Base-by-base conservation (phyloP, 1,284 basidiomycete genomes). In the Schizopora paradoxa region DNA sequence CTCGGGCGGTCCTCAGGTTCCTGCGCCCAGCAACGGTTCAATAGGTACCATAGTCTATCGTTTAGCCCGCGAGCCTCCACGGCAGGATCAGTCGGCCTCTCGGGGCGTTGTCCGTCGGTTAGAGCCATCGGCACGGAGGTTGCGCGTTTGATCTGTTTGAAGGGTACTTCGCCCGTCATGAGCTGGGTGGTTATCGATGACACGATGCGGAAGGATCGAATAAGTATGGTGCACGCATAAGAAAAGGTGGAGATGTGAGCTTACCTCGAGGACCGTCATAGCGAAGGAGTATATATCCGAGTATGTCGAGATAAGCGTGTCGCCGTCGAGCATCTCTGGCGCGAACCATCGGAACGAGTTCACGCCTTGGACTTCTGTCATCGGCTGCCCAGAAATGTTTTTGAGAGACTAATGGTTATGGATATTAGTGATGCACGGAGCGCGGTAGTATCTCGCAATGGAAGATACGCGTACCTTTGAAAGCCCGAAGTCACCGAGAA, bases 271-370 rank as follows among this genome's bases (percentile, higher is more conserved):
- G 10, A 44, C 48, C 6, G 44, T 46, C 34, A 46, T 43, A 6
- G 40, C 49, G 25, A 51, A 47, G 27, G 45, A 47, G 36, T 51
- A 51, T 5, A 42, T 34, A 26, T 51, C 49, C 10, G 33, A 34
- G 4, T 34, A n/a, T n/a, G 38, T 16, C 5, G 41, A 26, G 2
- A 6, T 8, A 31, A 18, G 27, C 4, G 38, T n/a, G 4, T 8
- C 7, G n/a, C 33, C n/a, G 6, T 40, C 35, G 10, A 45, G 13
- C 25, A 23, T 18, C 23, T 50, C 44, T 14, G 48, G 48, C 4
- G 48, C 39, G 7, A 46, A 23, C 43, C 43, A 50, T 10, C 48
- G 44, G 3, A 47, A 21, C 7, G 45, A 13, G 18, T 29, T 39
- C 25, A 35, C 34, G 6, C 19, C 26, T 11, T 43, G 39, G n/a